Evolutionary conservation across 805 yeast species (phyloP).

Genomic region (Spathaspora gorwiae): DNA sequence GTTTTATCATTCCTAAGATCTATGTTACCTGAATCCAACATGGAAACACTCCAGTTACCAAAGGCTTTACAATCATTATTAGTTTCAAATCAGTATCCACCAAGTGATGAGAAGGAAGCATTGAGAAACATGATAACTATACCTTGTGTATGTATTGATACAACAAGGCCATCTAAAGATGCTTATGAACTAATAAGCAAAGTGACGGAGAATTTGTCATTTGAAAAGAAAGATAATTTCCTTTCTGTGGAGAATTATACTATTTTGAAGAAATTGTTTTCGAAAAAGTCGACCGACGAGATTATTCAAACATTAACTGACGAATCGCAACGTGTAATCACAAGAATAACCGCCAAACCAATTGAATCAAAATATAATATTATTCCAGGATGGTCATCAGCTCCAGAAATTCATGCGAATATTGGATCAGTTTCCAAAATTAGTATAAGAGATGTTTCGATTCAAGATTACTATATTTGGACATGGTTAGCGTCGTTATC

Average conservation of each 20-base stretch:
- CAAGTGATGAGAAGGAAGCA: constrained; percentile 38
- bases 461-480: constrained; percentile 89
- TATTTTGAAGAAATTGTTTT: constrained; percentile 66
- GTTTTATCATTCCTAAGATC: constrained; percentile 72
- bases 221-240: constrained; percentile 65
- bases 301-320: constrained; percentile 63
- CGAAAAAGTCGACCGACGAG: constrained; percentile 46
- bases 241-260: constrained; percentile 76
- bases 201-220: constrained; percentile 49
- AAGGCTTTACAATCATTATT: constrained; percentile 60
- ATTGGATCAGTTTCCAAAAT: constrained; percentile 38
- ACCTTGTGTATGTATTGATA: constrained; percentile 58
- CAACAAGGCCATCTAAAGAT: constrained; percentile 44
- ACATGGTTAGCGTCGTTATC: constrained; percentile 81
- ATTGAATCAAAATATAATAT: constrained; percentile 33
- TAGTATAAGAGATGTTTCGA: constrained; percentile 53
- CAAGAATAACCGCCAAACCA: constrained; percentile 32
- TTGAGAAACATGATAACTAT: constrained; percentile 43
- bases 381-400: constrained; percentile 35
- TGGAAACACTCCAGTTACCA: constrained; percentile 56
- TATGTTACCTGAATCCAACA: constrained; percentile 65
- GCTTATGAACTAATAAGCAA: constrained; percentile 57
- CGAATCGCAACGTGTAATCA: constrained; percentile 62
- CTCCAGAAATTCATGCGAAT: constrained; percentile 13
- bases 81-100: constrained; percentile 73